Base-by-base conservation (phyloP, 805 yeast genomes). In the Scheffersomyces stipitis region DNA sequence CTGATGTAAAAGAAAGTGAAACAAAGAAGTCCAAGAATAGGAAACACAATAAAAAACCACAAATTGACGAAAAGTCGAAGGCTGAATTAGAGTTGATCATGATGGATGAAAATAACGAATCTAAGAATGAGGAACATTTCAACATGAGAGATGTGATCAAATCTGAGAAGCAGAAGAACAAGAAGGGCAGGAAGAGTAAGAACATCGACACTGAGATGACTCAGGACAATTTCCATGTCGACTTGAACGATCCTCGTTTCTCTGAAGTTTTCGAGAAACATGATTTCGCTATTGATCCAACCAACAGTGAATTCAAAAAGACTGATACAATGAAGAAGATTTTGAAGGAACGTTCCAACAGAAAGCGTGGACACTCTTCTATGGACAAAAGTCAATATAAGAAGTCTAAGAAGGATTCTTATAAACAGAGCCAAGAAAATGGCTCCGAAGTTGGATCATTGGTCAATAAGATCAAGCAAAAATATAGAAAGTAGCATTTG, bases 231-330 rank as follows among this genome's bases (percentile, higher is more conserved):
- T 82, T 86, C 60, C 69, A 75, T 46, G 76, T 89, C 30, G 89
- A 87, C 52, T 76, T 86, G 52, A 69, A 71, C 28, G 99, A 93
- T 70, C 81, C 84, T 12, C 82, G 99, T 66, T 93, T 93, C 70
- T 74, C 74, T 31, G 95, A 84, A 46, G 71, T 89, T 45, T 87
- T 83, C 54, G 88, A 88, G 52, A 82, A 80, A 44, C 96, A 86
- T 45, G 93, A 84, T 44, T 93, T 80, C 63, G 96, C 96, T 9
- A 89, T 95, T 56, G 99, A 95, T 62, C 95, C 97, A 15, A 82
- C 95, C 15, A 80, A 75, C 54, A 85, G 95, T n/a, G 96, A 87
- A 58, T 91, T 78, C 71, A 89, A 86, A 66, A 80, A 83, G 62
- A 90, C 98, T 1, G 68, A 78, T 13, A 88, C 93, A 17, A 90